Conservation (phyloP, 495 filamentous ascomycete species). For the Echria macrotheca region DNA sequence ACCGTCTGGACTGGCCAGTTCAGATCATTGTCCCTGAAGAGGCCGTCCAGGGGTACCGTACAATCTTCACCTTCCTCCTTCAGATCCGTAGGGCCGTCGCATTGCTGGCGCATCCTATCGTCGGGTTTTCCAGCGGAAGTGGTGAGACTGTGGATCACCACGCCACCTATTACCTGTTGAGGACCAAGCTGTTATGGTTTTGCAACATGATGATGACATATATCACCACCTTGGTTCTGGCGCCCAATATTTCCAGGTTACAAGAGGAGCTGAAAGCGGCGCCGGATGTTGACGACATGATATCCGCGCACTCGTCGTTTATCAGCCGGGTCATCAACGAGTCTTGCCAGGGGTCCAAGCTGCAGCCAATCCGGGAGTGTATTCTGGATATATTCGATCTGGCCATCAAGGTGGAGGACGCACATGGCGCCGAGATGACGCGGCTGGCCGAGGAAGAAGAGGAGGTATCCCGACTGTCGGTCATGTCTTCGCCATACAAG, state of each 20-base stretch:
- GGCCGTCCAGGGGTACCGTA: constrained; percentile 59
- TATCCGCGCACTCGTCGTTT: constrained; percentile 60
- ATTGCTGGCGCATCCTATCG: constrained; percentile 55
- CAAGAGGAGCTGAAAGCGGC: constrained; percentile 48
- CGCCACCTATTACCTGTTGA: constrained; percentile 54
- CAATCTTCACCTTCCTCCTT: constrained; percentile 66
- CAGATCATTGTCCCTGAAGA: constrained; percentile 68
- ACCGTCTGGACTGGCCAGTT: constrained; percentile 76
- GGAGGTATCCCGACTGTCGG: constrained; percentile 31
- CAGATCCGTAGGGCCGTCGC: constrained; percentile 71
- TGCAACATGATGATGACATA: constrained; percentile 68
- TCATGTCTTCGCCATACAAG: constrained; percentile 24
- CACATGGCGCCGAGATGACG: constrained; percentile 35
- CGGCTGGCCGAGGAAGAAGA: constrained; percentile 34
- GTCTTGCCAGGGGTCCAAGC: constrained; percentile 58
- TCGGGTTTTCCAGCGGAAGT: constrained; percentile 21
- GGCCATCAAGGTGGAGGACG: constrained; percentile 45
- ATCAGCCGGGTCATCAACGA: constrained; percentile 56
- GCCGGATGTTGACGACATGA: constrained; percentile 78
- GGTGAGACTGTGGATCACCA: constrained; percentile 27
- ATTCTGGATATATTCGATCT: constrained; percentile 62
- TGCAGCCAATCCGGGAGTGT: constrained; percentile 58
- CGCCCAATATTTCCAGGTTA: constrained; percentile 50
- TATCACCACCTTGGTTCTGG: constrained; percentile 65
- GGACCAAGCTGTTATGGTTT: constrained; percentile 77